These are phyloP conservation scores for Pisolithus albus DNA, from an alignment of 768 basidiomycete genomes.

Conservation along the genomic window DNA sequence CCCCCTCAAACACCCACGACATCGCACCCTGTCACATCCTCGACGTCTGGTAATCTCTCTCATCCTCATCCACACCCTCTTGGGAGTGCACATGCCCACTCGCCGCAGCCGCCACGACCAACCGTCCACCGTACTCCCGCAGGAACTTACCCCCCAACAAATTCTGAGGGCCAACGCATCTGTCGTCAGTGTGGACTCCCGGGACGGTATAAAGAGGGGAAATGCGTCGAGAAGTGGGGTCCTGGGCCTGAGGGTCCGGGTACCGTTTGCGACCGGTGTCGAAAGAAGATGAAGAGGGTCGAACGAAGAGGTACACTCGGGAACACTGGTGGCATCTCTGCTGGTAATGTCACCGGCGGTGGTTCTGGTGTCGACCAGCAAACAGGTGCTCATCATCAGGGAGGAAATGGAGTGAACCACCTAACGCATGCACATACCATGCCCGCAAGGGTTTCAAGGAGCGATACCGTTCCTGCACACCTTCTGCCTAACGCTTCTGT, in stretches of 20 bases:
- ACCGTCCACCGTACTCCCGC: slow-evolving; percentile 4
- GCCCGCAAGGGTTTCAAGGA: slow-evolving; percentile 18
- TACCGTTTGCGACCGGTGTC: slow-evolving; percentile 79
- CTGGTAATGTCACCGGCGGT: neutral
- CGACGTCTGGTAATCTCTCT: neutral
- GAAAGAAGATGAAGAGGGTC: slow-evolving; percentile 83
- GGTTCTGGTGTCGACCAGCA: slow-evolving; percentile 8
- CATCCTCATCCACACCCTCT: neutral
- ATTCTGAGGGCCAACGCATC: slow-evolving; percentile 63
- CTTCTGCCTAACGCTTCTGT: neutral
- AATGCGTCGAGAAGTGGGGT: slow-evolving; percentile 86
- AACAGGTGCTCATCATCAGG: slow-evolving; percentile 4
- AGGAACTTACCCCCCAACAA: slow-evolving; percentile 28
- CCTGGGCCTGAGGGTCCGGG: slow-evolving; percentile 79
- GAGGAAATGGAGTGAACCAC: slow-evolving; percentile 1
- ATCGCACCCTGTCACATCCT: neutral
- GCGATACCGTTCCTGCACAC: slow-evolving; percentile 28
- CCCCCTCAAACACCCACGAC: slow-evolving; percentile 3
- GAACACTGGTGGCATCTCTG: slow-evolving; percentile 9
- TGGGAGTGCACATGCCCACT: neutral
- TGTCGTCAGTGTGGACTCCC: slow-evolving; percentile 69
- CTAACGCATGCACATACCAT: slow-evolving; percentile 18
- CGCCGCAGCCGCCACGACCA: neutral
- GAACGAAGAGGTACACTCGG: slow-evolving; percentile 68
- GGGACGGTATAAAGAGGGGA: slow-evolving; percentile 76